Percentiles rank a stretch among this genome's conserved stretches.
Conservation (phyloP, 768 basidiomycete genomes). For the Amylocystis lapponica region DNA sequence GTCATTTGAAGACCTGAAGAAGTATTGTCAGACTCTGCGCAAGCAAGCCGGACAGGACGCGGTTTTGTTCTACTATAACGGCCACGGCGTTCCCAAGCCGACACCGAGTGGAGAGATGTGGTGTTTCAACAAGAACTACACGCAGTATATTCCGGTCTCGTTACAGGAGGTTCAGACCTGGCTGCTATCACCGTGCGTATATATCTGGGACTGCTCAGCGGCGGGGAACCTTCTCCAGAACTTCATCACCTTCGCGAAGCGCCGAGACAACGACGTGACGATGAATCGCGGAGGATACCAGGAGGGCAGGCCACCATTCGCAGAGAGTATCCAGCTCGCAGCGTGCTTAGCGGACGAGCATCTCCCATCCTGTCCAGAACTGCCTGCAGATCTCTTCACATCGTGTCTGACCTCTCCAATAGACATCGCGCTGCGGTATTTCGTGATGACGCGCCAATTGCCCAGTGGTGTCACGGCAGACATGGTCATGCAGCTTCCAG, state of each 20-base stretch:
- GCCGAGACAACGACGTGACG: constrained; percentile 63
- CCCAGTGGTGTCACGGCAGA: constrained; percentile 78
- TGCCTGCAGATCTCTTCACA: constrained; percentile 96
- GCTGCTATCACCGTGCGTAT: constrained; percentile 92
- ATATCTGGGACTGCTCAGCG: constrained; percentile 99
- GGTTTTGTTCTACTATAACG: constrained; percentile 95
- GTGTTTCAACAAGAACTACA: constrained; percentile 97
- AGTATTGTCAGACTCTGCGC: constrained; percentile 77
- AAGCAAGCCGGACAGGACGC: constrained; percentile 92
- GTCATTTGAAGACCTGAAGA: constrained; percentile 87
- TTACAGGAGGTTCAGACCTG: constrained; percentile 90
- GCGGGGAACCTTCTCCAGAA: constrained; percentile 91
- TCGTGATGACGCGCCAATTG: constrained; percentile 85
- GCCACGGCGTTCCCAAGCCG: constrained; percentile 96
- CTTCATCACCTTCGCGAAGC: constrained; percentile 75
- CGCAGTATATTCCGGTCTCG: constrained; percentile 97
- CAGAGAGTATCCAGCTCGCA: constrained; percentile 89
- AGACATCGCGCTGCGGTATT: constrained; percentile 93
- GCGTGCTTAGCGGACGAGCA: constrained; percentile 90
- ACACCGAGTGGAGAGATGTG: constrained; percentile 94
- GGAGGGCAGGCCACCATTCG: constrained; percentile 62
- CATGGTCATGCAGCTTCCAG: constrained; percentile 92
- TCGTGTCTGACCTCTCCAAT: constrained; percentile 97
- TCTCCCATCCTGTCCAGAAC: constrained; percentile 90
- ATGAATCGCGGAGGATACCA: constrained; percentile 52